Evolutionary conservation across 1,139 yeast genomes (phyloP).

Genomic region (Kodamaea alishanica): DNA sequence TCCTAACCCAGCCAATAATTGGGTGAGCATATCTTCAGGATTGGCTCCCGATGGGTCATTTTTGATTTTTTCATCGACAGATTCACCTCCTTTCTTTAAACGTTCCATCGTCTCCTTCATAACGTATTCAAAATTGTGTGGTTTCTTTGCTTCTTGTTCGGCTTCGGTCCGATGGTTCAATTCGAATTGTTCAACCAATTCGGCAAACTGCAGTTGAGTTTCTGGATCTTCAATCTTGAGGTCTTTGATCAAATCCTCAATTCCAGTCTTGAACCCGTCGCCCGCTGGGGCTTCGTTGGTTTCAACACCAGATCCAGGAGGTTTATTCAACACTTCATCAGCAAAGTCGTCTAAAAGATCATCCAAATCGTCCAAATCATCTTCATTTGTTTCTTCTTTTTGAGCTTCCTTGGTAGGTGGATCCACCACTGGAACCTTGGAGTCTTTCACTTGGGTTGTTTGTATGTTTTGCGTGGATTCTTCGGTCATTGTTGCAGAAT

Average conservation of each 20-base stretch:
- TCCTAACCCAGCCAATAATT: slow-evolving; percentile 47
- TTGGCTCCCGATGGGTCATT: slow-evolving; percentile 42
- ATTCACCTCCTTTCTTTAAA: slow-evolving; percentile 64
- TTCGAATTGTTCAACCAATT: slow-evolving; percentile 46
- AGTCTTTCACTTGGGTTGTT: no score
- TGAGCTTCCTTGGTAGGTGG: no score
- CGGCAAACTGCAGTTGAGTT: slow-evolving; percentile 53
- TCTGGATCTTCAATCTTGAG: slow-evolving; percentile 58
- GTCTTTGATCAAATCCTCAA: slow-evolving; percentile 56
- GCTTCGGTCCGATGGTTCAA: slow-evolving; percentile 32
- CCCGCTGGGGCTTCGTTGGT: slow-evolving; percentile 23
- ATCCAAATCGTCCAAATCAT: slow-evolving; percentile 71
- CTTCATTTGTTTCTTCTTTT: slow-evolving; percentile 27
- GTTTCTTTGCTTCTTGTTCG: slow-evolving; percentile 30
- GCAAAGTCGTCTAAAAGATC: slow-evolving; percentile 75
- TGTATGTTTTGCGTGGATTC: no score
- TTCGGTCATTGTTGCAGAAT: no score
- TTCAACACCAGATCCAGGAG: slow-evolving; percentile 46
- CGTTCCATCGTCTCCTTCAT: slow-evolving; percentile 81
- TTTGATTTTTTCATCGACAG: slow-evolving; percentile 59
- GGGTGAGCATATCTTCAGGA: slow-evolving; percentile 62
- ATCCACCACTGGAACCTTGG: background rate
- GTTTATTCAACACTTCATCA: slow-evolving; percentile 64
- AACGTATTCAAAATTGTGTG: slow-evolving; percentile 63
- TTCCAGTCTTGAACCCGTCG: slow-evolving; percentile 47